Percentiles rank a stretch among this genome's conserved stretches.
phyloP scores from a whole-genome alignment of 2,329 filamentous ascomycete species.

The Fusarium vanettenii region DNA sequence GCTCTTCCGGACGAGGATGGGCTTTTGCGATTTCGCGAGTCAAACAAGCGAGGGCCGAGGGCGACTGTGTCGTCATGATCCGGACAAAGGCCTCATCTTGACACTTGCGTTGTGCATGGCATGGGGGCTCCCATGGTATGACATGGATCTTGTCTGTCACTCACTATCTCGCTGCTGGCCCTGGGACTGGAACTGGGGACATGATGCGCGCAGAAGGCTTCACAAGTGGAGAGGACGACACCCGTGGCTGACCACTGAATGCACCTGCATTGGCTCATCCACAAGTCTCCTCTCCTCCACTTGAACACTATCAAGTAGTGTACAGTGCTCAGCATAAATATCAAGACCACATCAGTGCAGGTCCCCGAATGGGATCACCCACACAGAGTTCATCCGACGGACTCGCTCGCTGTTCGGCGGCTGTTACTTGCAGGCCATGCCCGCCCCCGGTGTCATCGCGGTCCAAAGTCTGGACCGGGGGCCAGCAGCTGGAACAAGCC shows the following conservation, averaged over 20 bases:
- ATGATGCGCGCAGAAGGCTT: conserved; percentile 9
- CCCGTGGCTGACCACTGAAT: conserved; percentile 35
- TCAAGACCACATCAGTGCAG: neutral
- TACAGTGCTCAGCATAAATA: neutral
- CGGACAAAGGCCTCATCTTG: conserved; percentile 34
- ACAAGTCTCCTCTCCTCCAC: conserved; percentile 17
- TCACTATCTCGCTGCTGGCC: conserved; percentile 18
- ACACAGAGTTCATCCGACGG: neutral
- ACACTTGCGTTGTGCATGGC: conserved; percentile 2
- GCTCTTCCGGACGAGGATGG: neutral
- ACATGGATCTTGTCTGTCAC: conserved; percentile 24
- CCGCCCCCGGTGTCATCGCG: conserved; percentile 1
- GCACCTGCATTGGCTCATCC: conserved; percentile 29
- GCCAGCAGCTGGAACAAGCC: neutral
- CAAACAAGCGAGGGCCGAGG: neutral
- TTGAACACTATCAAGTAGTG: conserved; percentile 2
- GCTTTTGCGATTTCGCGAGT: neutral
- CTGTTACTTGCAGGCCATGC: neutral
- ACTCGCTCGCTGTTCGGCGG: neutral
- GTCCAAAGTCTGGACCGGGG: conserved; percentile 2
- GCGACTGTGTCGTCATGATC: conserved; percentile 23
- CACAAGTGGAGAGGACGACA: conserved; percentile 23
- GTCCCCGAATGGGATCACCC: neutral
- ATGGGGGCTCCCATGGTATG: conserved; percentile 1
- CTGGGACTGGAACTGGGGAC: conserved; percentile 12